Conservation (phyloP, 495 filamentous ascomycete genomes). For the Talaromyces trachyspermus region DNA sequence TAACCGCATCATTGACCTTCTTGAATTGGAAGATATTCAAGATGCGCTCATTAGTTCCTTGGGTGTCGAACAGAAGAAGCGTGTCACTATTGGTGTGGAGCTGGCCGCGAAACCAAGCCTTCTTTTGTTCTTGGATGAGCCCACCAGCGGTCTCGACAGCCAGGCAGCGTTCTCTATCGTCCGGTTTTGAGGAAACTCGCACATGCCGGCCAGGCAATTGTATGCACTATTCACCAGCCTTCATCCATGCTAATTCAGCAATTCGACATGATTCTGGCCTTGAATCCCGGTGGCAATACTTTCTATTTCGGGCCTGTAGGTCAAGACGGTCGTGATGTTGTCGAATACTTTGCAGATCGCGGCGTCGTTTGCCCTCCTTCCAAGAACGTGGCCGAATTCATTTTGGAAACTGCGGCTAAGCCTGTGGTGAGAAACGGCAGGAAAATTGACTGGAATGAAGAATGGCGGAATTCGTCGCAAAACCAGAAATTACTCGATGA, state of each 20-base stretch:
- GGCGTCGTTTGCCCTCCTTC: constrained; percentile 52
- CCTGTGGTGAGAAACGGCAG: constrained; percentile 42
- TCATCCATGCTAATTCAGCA: constrained; percentile 63
- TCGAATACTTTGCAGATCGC: constrained; percentile 58
- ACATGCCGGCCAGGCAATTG: constrained; percentile 63
- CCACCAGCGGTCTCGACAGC: constrained; percentile 75
- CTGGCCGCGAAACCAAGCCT: constrained; percentile 79
- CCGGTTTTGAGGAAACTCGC: constrained; percentile 78
- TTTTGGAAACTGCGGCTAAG: constrained; percentile 73
- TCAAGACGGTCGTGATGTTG: constrained; percentile 51
- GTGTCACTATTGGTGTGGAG: constrained; percentile 87
- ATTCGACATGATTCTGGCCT: constrained; percentile 68
- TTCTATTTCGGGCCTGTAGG: constrained; percentile 72
- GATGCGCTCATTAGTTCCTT: constrained; percentile 47
- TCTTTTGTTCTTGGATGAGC: constrained; percentile 76
- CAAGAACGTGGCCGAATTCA: constrained; percentile 80
- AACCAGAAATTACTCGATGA: constrained; percentile 46
- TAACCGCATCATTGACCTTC: constrained; percentile 51
- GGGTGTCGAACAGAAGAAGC: constrained; percentile 63
- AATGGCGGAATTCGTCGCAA: constrained; percentile 59
- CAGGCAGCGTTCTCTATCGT: constrained; percentile 80
- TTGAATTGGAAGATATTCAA: constrained; percentile 49
- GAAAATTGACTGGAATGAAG: constrained; percentile 59
- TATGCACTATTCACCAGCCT: constrained; percentile 81
- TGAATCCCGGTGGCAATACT: constrained; percentile 62